Conservation (phyloP, 768 basidiomycete genomes). For the Auriscalpium vulgare region DNA sequence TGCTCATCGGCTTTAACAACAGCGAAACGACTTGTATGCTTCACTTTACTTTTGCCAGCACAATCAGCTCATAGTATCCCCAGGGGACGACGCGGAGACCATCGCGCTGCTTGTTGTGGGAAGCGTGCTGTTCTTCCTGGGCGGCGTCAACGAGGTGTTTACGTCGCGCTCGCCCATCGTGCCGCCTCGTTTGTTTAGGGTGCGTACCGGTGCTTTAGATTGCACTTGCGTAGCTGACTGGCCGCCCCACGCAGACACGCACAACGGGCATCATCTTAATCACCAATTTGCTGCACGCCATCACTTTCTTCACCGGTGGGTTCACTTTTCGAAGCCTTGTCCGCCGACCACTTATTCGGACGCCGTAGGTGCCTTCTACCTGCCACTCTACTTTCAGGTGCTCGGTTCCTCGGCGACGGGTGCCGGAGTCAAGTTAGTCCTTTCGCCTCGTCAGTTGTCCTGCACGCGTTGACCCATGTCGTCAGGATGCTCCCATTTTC, state of each 20-base stretch:
- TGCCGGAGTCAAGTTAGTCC: conserved; percentile 51
- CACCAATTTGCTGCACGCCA: conserved; percentile 52
- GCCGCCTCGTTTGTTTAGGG: conserved; percentile 70
- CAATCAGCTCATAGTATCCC: background rate
- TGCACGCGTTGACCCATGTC: background rate
- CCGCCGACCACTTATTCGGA: background rate
- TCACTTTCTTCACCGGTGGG: conserved; percentile 52
- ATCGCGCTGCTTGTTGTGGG: conserved; percentile 60
- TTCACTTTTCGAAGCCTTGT: background rate
- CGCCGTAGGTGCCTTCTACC: conserved; percentile 46
- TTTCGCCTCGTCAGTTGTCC: background rate
- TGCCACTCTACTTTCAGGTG: conserved; percentile 74
- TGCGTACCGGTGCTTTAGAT: conserved; percentile 16
- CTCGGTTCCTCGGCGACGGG: conserved; percentile 67
- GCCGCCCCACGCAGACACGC: conserved; percentile 38
- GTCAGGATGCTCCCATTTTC: conserved; percentile 70
- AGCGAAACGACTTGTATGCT: conserved; percentile 59
- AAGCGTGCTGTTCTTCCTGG: conserved; percentile 39
- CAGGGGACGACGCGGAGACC: conserved; percentile 53
- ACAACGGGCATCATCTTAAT: conserved; percentile 59
- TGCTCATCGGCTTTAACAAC: conserved; percentile 68
- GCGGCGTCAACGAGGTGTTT: conserved; percentile 47
- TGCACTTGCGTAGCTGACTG: background rate
- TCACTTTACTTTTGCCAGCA: background rate
- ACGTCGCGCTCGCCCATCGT: conserved; percentile 65